Percentiles rank a stretch among this genome's conserved stretches.
These are phyloP conservation scores for Wickerhamomyces ciferrii DNA, from an alignment of 805 yeast species.

Conservation along the genomic window DNA sequence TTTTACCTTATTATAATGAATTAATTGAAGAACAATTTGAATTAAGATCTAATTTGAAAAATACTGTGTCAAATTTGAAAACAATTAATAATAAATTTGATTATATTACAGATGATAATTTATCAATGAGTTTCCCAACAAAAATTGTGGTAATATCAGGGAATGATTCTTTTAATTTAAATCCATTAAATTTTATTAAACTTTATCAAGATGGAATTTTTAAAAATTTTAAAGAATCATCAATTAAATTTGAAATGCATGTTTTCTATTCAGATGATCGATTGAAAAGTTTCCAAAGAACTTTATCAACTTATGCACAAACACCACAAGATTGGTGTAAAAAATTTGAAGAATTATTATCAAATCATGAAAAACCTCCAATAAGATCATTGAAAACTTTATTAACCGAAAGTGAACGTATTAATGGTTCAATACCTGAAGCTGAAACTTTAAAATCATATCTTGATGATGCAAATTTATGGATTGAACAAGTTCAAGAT, in stretches of 20 bases:
- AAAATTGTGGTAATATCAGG: slow-evolving; percentile 35
- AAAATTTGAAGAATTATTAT: slow-evolving; percentile 36
- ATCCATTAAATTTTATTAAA: slow-evolving; percentile 25
- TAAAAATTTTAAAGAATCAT: slow-evolving; percentile 6
- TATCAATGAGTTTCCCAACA: slow-evolving; percentile 48
- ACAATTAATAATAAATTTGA: slow-evolving; percentile 33
- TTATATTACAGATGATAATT: slow-evolving; percentile 47
- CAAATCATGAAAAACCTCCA: slow-evolving; percentile 37
- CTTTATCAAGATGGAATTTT: slow-evolving; percentile 2
- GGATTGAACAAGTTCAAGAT: slow-evolving; percentile 52
- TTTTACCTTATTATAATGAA: slow-evolving; percentile 28
- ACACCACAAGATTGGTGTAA: slow-evolving; percentile 48
- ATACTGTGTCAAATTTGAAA: slow-evolving; percentile 24
- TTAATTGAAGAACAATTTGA: slow-evolving; percentile 38
- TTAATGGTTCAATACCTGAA: slow-evolving; percentile 34
- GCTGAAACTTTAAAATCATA: slow-evolving; percentile 33
- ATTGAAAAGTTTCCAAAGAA: slow-evolving; percentile 31
- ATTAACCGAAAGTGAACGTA: slow-evolving; percentile 51
- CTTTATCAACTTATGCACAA: slow-evolving; percentile 35
- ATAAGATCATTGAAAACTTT: slow-evolving; percentile 38
- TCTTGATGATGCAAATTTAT: slow-evolving; percentile 39
- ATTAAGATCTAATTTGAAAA: slow-evolving; percentile 32
- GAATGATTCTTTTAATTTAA: slow-evolving; percentile 27
- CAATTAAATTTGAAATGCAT: slow-evolving; percentile 38
- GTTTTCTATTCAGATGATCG: slow-evolving; percentile 47